Base-by-base conservation (phyloP, 495 filamentous ascomycete genomes). In the Aspergillus cavernicola region DNA sequence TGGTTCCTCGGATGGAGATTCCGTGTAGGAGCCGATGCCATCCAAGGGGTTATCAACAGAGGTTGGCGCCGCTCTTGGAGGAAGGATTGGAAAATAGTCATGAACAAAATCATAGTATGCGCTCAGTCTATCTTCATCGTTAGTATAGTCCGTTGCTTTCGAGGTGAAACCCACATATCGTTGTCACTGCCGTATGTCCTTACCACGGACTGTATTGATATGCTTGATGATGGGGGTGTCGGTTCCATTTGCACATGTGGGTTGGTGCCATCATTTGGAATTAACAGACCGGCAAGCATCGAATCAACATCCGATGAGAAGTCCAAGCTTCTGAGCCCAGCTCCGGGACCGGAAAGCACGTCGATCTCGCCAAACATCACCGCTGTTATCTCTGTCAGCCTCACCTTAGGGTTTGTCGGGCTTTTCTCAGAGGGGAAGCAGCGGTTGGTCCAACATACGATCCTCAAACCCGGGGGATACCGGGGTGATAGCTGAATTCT, bases 61-160 rank as follows among this genome's bases (percentile, higher is more conserved):
- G 19, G 68, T 67, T 6, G 69, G 64, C n/a, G 63, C 54, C 33
- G 67, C 70, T 29, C 79, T 72, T 5, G 81, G 75, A 8, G 81
- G 80, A 39, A 85, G 57, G 43, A 85, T 78, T 4, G 81, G 80
- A 42, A 85, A 80, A 61, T 79, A 83, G 15, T 66, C 60, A 62
- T 84, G 80, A 36, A 83, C 79, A 59, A 77, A 83, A 23, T 79
- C 75, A 56, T 83, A 84, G 58, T 83, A 83, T 20, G 79, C 81
- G 45, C 79, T 78, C 46, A 84, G 63, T 59, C 81, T 84, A 53
- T 26, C 6, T 0, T 4, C 11, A 32, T 12, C 11, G 67, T 64
- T 66, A 73, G 63, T 46, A 56, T 7, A 8, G 18, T 19, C 10
- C 10, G 29, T 26, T 15, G 32, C 20, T 11, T 47, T 8, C 1